A percentile compares a stretch with the other conserved stretches of the same genome.
Conservation (phyloP, 2,329 filamentous ascomycete genomes). For the Helicocarpus griseus region DNA sequence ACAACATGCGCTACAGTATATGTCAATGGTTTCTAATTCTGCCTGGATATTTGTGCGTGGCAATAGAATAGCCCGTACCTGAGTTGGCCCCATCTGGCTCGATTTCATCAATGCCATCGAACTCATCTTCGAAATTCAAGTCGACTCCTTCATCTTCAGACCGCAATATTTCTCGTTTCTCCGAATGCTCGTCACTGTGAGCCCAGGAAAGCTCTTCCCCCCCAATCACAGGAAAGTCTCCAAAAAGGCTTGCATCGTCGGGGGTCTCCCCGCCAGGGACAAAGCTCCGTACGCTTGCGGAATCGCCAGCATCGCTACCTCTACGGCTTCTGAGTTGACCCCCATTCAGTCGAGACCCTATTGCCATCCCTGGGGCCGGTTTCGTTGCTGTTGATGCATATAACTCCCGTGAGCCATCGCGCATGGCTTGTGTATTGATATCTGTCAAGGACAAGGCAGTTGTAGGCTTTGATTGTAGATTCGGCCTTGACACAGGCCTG, state of each 20-base stretch:
- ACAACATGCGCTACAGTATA: conserved; percentile 46
- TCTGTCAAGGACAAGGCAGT: conserved; percentile 77
- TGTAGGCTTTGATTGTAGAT: conserved; percentile 57
- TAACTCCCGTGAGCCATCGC: conserved; percentile 58
- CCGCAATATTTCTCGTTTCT: conserved; percentile 23
- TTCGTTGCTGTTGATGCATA: conserved; percentile 40
- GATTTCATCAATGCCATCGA: conserved; percentile 58
- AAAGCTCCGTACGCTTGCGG: conserved; percentile 41
- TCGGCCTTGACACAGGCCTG: conserved; percentile 24
- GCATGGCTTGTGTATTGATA: conserved; percentile 65
- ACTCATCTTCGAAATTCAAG: conserved; percentile 63
- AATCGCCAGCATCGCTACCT: conserved; percentile 43
- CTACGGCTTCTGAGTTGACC: conserved; percentile 36
- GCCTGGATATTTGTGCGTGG: background rate
- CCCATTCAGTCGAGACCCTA: conserved; percentile 27
- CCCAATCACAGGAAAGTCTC: conserved; percentile 50
- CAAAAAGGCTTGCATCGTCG: conserved; percentile 74
- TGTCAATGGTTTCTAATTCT: conserved; percentile 20
- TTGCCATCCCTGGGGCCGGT: conserved; percentile 18
- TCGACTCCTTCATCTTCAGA: conserved; percentile 44
- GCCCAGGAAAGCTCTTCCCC: conserved; percentile 10
- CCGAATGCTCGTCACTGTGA: conserved; percentile 18
- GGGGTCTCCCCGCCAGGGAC: conserved; percentile 47
- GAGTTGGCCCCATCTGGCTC: conserved; percentile 46
- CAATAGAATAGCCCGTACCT: conserved; percentile 29